phyloP scores from a whole-genome alignment of 1,284 basidiomycete genomes.

The Marasmius tenuissimus region DNA sequence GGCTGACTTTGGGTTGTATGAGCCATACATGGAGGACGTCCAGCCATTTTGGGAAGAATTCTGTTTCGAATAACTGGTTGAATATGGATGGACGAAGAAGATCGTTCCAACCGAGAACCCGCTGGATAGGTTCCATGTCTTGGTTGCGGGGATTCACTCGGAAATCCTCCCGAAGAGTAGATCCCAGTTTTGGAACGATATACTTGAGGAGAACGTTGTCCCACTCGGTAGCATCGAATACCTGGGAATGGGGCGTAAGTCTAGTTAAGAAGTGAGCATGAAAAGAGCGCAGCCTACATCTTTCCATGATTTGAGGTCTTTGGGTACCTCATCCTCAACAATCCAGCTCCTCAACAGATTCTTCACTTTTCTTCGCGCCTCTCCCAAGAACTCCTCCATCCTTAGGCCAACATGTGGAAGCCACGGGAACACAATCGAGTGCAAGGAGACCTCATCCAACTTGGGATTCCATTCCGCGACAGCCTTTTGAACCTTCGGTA shows the following conservation, averaged over 20 bases:
- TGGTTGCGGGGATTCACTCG: conserved; percentile 87
- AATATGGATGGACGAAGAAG: conserved; percentile 78
- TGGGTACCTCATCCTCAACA: conserved; percentile 72
- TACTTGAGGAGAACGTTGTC: conserved; percentile 89
- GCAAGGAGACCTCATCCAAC: conserved; percentile 59
- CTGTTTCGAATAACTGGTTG: conserved; percentile 79
- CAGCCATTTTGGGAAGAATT: conserved; percentile 97
- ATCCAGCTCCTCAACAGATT: conserved; percentile 78
- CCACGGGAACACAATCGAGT: conserved; percentile 94
- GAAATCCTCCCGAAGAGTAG: conserved; percentile 80
- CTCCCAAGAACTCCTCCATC: conserved; percentile 78
- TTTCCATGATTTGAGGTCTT: conserved; percentile 78
- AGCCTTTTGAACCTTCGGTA: conserved; percentile 87
- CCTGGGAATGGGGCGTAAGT: conserved; percentile 34
- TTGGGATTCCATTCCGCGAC: conserved; percentile 84
- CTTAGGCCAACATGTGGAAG: conserved; percentile 82
- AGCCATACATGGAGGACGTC: conserved; percentile 92
- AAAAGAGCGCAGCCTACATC: conserved; percentile 54
- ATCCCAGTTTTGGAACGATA: conserved; percentile 86
- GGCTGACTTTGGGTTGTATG: conserved; percentile 76
- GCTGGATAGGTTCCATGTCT: conserved; percentile 80
- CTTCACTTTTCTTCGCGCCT: conserved; percentile 85
- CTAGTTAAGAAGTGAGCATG: conserved; percentile 15
- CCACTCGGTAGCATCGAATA: conserved; percentile 84
- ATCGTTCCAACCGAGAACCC: conserved; percentile 75